A percentile compares a stretch with the other conserved stretches of the same genome.
phyloP scores from a whole-genome alignment of 805 yeast species.

The Starmerella lactis-condensi region DNA sequence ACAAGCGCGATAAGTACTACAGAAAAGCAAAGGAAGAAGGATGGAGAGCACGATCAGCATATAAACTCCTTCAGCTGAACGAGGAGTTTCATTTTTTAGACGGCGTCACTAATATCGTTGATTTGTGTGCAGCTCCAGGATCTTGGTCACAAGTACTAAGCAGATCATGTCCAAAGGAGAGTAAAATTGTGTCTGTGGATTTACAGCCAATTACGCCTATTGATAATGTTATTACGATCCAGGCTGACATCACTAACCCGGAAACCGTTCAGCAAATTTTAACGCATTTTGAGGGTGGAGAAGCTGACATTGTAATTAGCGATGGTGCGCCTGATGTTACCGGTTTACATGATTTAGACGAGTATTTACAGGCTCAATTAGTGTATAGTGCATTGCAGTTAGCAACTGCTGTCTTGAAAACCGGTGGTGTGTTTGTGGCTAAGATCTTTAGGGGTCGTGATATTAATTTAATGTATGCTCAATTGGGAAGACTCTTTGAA shows the following conservation, averaged over 20 bases:
- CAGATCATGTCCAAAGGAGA: slow-evolving; percentile 35
- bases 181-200: slow-evolving; percentile 84
- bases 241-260: slow-evolving; percentile 96
- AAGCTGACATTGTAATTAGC: slow-evolving; percentile 87
- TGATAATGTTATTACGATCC: slow-evolving; percentile 72
- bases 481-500: slow-evolving; percentile 68
- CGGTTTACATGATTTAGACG: slow-evolving; percentile 90
- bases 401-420: slow-evolving; percentile 71
- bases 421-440: slow-evolving; percentile 89
- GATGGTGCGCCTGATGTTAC: slow-evolving; percentile 99
- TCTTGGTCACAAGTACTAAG: slow-evolving; percentile 92
- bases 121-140: slow-evolving; percentile 96
- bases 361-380: slow-evolving; percentile 88
- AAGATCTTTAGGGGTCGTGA: slow-evolving; percentile 93
- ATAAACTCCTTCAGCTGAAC: slow-evolving; percentile 73
- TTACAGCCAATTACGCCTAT: slow-evolving; percentile 95
- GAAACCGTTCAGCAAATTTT: slow-evolving; percentile 59
- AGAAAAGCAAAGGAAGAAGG: slow-evolving; percentile 95
- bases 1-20: slow-evolving; percentile 70
- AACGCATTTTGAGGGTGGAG: slow-evolving; percentile 71
- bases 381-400: slow-evolving; percentile 79
- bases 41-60: slow-evolving; percentile 93
- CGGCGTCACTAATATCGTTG: slow-evolving; percentile 69
- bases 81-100: slow-evolving; percentile 71
- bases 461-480: slow-evolving; percentile 84